Conservation (phyloP, 2,329 filamentous ascomycete species). For the Aspergillus japonicus region DNA sequence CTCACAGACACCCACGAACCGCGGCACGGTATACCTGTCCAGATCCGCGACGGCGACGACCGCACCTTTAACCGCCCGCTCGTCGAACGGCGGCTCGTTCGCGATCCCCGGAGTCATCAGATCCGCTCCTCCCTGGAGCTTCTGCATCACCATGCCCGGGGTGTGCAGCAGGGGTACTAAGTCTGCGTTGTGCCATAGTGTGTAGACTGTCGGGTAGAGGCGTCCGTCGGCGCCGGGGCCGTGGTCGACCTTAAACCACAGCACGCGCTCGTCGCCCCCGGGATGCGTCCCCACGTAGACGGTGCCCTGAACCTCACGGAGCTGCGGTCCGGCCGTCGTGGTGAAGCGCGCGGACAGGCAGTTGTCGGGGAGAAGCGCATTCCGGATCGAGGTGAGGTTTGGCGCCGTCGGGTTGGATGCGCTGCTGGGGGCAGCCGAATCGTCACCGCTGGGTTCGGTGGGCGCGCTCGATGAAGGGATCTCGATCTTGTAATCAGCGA, state of each 20-base stretch:
- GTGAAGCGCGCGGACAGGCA: constrained; percentile 63
- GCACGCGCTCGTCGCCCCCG: constrained; percentile 57
- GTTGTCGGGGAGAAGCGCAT: constrained; percentile 62
- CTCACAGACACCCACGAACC: constrained; percentile 64
- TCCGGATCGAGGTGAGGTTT: constrained; percentile 54
- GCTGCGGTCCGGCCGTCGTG: constrained; percentile 62
- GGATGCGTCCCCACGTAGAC: constrained; percentile 63
- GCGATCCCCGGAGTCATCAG: constrained; percentile 68
- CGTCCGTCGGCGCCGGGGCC: constrained; percentile 43
- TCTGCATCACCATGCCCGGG: constrained; percentile 57
- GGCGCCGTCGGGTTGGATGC: constrained; percentile 47
- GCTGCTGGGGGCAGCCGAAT: constrained; percentile 38
- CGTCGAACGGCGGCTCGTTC: constrained; percentile 63
- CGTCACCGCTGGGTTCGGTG: constrained; percentile 29
- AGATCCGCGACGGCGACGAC: constrained; percentile 64
- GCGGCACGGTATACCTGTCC: constrained; percentile 59
- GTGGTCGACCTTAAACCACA: constrained; percentile 65
- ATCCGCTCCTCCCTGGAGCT: constrained; percentile 64
- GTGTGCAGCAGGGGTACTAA: constrained; percentile 65
- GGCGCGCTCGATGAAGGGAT: constrained; percentile 42
- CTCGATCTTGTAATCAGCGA: constrained; percentile 58
- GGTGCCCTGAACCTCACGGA: constrained; percentile 61
- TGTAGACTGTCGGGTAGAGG: constrained; percentile 58
- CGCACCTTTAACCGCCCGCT: constrained; percentile 57
- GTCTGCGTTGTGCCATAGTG: constrained; percentile 62